Percentiles rank a stretch among this genome's conserved stretches.
phyloP scores from a whole-genome alignment of 306 rosid species.

The Inga oerstediana region DNA sequence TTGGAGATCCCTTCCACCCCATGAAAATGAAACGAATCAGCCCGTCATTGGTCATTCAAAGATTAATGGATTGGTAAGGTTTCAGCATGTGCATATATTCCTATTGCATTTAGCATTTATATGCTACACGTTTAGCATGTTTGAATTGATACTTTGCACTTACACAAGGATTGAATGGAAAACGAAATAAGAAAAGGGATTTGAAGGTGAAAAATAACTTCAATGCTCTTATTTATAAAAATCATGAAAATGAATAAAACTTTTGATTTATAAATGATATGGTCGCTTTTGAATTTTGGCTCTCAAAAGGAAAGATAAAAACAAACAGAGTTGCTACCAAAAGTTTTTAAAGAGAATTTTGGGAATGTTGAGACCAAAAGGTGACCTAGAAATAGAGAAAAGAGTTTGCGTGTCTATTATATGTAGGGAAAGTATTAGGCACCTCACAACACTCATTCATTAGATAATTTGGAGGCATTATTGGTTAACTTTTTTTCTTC shows the following conservation, averaged over 20 bases:
- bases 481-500: too few relatives aligned
- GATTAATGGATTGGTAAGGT: slow-evolving; percentile 71
- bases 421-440: too few relatives aligned
- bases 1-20: slow-evolving; percentile 63
- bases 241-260: too few relatives aligned
- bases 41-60: slow-evolving; percentile 70
- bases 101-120: not conserved
- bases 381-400: too few relatives aligned
- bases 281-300: not conserved
- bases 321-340: not conserved
- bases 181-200: not conserved
- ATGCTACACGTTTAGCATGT: not conserved
- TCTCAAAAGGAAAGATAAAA: too few relatives aligned
- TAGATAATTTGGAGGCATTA: not conserved
- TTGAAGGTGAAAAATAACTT: not conserved
- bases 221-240: too few relatives aligned
- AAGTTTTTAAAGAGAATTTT: not conserved
- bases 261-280: not conserved
- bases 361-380: too few relatives aligned
- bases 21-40: slow-evolving; percentile 64
- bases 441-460: not conserved
- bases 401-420: too few relatives aligned
- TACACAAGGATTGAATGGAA: not conserved
- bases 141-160: not conserved
- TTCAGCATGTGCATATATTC: not conserved